Conservation (phyloP, 495 filamentous ascomycete genomes). For the Trichocladium antarcticum region DNA sequence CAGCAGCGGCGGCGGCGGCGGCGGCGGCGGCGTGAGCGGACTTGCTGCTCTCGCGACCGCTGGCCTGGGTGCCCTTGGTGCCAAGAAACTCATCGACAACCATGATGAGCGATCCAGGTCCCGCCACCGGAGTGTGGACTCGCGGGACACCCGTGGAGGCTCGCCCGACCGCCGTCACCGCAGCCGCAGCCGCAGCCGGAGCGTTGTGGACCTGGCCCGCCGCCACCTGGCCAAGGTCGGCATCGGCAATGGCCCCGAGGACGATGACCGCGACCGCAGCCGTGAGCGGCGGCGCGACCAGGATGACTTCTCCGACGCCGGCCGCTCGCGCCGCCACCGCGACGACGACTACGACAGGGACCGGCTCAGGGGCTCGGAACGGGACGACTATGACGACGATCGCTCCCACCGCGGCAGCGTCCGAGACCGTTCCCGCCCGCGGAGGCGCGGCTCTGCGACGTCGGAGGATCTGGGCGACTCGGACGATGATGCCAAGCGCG, state of each 20-base stretch:
- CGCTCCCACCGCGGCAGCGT: constrained; percentile 17
- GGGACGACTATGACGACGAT: constrained; percentile 27
- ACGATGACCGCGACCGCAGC: constrained; percentile 30
- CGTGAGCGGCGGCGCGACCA: constrained; percentile 22
- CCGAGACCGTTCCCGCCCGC: constrained; percentile 23
- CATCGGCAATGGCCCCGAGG: constrained; percentile 37
- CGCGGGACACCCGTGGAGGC: constrained; percentile 39
- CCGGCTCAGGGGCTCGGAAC: not conserved
- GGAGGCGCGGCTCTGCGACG: constrained; percentile 28
- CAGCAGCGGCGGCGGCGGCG: constrained; percentile 30
- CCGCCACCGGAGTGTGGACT: constrained; percentile 38
- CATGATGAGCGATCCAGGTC: constrained; percentile 54
- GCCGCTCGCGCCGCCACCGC: constrained; percentile 23
- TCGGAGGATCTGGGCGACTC: constrained; percentile 55
- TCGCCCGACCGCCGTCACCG: constrained; percentile 28
- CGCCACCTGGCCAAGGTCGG: constrained; percentile 37
- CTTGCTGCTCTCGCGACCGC: constrained; percentile 59
- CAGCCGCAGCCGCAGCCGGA: constrained; percentile 40
- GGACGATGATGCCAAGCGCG: constrained; percentile 62
- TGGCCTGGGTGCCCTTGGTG: constrained; percentile 65
- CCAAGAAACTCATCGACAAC: constrained; percentile 63
- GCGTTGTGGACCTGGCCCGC: constrained; percentile 37
- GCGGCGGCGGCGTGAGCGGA: constrained; percentile 39
- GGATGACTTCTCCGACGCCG: constrained; percentile 28
- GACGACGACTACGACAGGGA: constrained; percentile 43